Base-by-base conservation (phyloP, 495 filamentous ascomycete species). In the Filosporella fistucella region DNA sequence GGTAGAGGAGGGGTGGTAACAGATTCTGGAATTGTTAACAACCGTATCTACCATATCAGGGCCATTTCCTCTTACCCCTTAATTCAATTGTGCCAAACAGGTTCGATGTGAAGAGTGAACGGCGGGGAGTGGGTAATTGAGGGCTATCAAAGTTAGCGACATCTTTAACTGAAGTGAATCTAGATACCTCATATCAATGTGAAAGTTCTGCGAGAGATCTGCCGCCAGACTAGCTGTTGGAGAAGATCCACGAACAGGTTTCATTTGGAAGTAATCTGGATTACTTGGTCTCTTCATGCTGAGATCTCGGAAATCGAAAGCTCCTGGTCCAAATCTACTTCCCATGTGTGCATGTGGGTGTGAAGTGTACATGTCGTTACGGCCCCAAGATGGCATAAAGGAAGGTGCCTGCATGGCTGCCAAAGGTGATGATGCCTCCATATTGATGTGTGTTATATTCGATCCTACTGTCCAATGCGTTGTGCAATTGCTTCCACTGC, bases 171-270 rank as follows among this genome's bases (percentile, higher is more conserved):
- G n/a, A n/a, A n/a, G 21, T 26, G 32, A 35, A 17, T 47, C 22
- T 51, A 72, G 65, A 63, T 62, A 95, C 91, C 89, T 94, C 54
- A 84, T 83, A 61, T 95, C 90, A 47, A 71, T 80, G 54, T 76
- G 89, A 58, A 97, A 95, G 71, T 96, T 98, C 63, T 95, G 89
- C 35, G 90, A 96, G 56, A 96, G 75, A 65, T 97, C 93, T 35
- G 89, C 89, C 17, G 89, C 91, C 51, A 98, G 68, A 58, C 87
- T 93, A 2, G 88, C 81, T 24, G 88, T 87, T 8, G 93, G 93
- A 30, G 93, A 98, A 7, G 93, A 95, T 21, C 89, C 88, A 42
- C 81, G 81, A 47, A 89, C 69, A 20, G 79, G 73, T 56, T 86
- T 85, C 54, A 85, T 65, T 51, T 70, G 76, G 70, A 94, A 94